Base-by-base conservation (phyloP, 306 rosid species). In the Ceratonia siliqua region DNA sequence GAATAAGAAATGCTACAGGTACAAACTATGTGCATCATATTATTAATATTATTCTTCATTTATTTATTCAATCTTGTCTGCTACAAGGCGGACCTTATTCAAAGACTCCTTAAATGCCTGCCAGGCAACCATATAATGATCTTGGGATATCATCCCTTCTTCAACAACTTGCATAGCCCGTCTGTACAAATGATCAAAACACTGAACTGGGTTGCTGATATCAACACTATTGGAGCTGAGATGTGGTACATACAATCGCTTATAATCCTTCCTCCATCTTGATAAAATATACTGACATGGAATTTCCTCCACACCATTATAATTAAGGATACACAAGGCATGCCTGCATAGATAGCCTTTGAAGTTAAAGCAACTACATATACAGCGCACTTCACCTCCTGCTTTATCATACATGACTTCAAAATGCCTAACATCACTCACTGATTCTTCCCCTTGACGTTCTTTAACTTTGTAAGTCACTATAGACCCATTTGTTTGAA, bases 331-430 rank as follows among this genome's bases (percentile, higher is more conserved):
- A 77, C 85, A 91, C 68, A 94, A 73, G 24, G 97, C 89, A 78
- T 94, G 98, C 32, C 98, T 77, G 87, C 98, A 94, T 25, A 91
- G 86, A 81, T 89, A 91, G 68, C 98, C 97, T 80, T 87, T 91
- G 84, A 89, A 86, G 89, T 91, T 91, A 73, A 89, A 88, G 84
- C 98, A 94, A 82, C 85, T 42, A 73, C 98, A 94, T 24, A 76
- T 53, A 83, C 98, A 94, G 49, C 93, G 97, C 21, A 91, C 84
- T 72, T 94, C 96, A 33, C 87, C 78, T 68, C 82, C 91, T 0
- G 90, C 85, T 86, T 94, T 91, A 82, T 94, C 97, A 54, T 84
- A 90, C 68, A 83, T 63, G 68, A 91, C 98, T 82, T 91, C 98
- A 17, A 82, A 91, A 70, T 75, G 75, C 80, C 83, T 79, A 25